Evolutionary conservation across 1,284 basidiomycete genomes (phyloP).

Genomic region (Ceratobasidium sp.): DNA sequence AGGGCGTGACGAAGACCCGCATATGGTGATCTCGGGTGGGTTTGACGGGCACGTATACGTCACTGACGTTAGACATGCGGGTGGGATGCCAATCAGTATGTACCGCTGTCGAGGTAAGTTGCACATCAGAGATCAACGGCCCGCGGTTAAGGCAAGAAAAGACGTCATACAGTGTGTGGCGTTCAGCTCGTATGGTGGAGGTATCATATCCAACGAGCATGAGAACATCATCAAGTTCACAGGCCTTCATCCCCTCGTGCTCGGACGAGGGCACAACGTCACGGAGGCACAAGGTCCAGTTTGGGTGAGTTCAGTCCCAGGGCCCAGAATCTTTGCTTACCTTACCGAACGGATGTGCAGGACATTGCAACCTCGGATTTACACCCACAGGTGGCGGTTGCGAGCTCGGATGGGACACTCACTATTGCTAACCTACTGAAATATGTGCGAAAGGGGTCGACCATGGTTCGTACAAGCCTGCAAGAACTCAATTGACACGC

Average conservation of each 20-base stretch:
- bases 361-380: slow-evolving; percentile 77
- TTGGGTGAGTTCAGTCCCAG: slow-evolving; percentile 62
- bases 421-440: slow-evolving; percentile 73
- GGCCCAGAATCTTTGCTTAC: slow-evolving; percentile 6
- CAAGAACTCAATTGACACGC: neutral
- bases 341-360: slow-evolving; percentile 51
- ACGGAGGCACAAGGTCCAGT: slow-evolving; percentile 77
- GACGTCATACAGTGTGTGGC: slow-evolving; percentile 72
- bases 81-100: slow-evolving; percentile 59
- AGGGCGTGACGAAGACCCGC: slow-evolving; percentile 63
- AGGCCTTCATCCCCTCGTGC: slow-evolving; percentile 69
- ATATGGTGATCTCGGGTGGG: slow-evolving; percentile 72
- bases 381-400: slow-evolving; percentile 83
- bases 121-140: neutral
- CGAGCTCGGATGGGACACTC: slow-evolving; percentile 81
- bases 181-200: slow-evolving; percentile 68
- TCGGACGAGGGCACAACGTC: slow-evolving; percentile 73
- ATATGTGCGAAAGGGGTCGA: slow-evolving; percentile 68
- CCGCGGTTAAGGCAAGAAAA: slow-evolving; percentile 52
- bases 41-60: slow-evolving; percentile 78
- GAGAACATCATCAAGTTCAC: slow-evolving; percentile 78
- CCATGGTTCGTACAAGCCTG: slow-evolving; percentile 59
- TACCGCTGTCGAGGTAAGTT: slow-evolving; percentile 68
- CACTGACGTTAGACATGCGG: slow-evolving; percentile 73
- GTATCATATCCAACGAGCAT: slow-evolving; percentile 74